phyloP scores from a whole-genome alignment of 331 rosid genomes.

The Acacia concinna region DNA sequence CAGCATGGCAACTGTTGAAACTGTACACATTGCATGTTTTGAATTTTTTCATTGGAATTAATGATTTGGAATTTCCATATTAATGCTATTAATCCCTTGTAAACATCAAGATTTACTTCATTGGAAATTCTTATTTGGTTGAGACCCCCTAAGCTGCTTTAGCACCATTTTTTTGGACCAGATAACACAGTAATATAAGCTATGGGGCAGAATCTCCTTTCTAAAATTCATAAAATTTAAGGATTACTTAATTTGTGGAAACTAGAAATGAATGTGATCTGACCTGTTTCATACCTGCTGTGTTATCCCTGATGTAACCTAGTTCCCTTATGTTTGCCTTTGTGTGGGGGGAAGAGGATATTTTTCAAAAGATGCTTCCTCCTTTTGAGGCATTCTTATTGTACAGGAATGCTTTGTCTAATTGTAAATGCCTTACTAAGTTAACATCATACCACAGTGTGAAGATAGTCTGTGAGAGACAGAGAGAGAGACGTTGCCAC shows the following conservation, averaged over 20 bases:
- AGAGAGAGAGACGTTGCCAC: neutral
- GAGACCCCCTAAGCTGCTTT: conserved; percentile 9
- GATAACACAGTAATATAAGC: neutral
- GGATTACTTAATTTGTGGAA: conserved; percentile 8
- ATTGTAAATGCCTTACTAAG: neutral
- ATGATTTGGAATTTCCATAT: conserved; percentile 10
- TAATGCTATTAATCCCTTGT: conserved; percentile 5
- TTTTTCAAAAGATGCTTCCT: neutral
- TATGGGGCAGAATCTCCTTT: conserved; percentile 12
- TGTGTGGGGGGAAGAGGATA: neutral
- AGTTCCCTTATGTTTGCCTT: neutral
- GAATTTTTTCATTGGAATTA: conserved; percentile 16
- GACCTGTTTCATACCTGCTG: neutral
- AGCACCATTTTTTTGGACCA: neutral
- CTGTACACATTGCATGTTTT: conserved; percentile 25
- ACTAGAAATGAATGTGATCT: conserved; percentile 9
- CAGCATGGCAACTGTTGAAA: conserved; percentile 24
- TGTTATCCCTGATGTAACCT: conserved; percentile 8
- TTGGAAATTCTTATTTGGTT: conserved; percentile 27
- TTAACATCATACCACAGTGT: conserved; percentile 6
- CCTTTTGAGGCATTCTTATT: neutral
- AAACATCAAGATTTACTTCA: neutral
- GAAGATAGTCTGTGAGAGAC: neutral
- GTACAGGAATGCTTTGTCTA: neutral
- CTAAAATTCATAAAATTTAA: conserved; percentile 8